Base-by-base conservation (phyloP, 2,329 filamentous ascomycete genomes). In the Cytospora chrysosperma region DNA sequence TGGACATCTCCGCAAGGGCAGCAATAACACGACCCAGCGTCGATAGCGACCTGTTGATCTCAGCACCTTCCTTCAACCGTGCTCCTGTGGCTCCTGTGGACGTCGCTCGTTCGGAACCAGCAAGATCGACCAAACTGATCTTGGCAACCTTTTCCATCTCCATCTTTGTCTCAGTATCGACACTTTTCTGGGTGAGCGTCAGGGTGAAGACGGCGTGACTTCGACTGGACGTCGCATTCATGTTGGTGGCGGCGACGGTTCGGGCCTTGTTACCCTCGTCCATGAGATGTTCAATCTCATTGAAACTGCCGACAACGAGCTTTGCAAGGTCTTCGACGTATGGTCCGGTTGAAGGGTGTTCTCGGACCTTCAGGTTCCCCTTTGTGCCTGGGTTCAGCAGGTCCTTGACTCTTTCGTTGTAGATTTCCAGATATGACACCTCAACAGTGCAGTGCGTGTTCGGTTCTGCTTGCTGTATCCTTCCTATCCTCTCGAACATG, bases 161-260 rank as follows among this genome's bases (percentile, higher is more conserved):
- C 93, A 99, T 96, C 68, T 93, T 96, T 0, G 95, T 97, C 74
- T 97, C 93, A 2, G 85, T 80, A 73, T 99, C 95, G 73, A 90
- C 90, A 65, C 91, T 88, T 76, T 97, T 98, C 75, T 99, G 95
- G 0, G 93, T 97, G 54, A 99, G 81, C 72, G 94, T 98, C 60
- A 99, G 82, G 24, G 96, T 99, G 75, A 99, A 99, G 58, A 99
- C 96, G 49, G 95, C 95, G 76, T 99, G 95, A 74, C 94, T 98
- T 81, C 95, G 89, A 85, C 93, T 97, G 65, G 93, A 97, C 0
- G 96, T 99, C 77, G 98, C 95, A 82, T 99, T 99, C 95, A 99
- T 99, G 84, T 98, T 99, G 47, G 95, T 99, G 9, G 95, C 95
- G 3, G 95, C 95, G 47, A 99, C 95, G 0, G 95, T 99, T 81